phyloP scores from a whole-genome alignment of 106 monocot genomes.

The Vanilla planifolia region DNA sequence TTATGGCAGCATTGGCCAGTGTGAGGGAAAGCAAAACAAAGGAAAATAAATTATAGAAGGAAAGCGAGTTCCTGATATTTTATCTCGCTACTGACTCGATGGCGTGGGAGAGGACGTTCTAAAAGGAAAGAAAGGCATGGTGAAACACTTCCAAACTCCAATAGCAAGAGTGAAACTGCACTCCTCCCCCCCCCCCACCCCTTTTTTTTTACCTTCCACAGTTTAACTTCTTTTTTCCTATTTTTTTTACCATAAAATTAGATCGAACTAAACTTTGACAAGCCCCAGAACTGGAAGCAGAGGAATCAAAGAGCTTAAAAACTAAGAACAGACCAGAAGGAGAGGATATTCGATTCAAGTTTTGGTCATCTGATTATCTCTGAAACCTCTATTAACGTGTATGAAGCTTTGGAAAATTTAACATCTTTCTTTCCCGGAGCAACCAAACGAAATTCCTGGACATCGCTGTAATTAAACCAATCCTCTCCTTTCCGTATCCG shows the following conservation, averaged over 20 bases:
- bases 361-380: too few species aligned
- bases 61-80: too few species aligned
- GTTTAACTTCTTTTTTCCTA: neutral
- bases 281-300: neutral
- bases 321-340: too few species aligned
- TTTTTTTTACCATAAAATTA: neutral
- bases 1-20: conserved; percentile 1
- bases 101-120: conserved; percentile 14
- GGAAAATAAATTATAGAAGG: too few species aligned
- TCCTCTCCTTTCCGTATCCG: too few species aligned
- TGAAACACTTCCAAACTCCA: conserved; percentile 8
- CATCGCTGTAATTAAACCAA: conserved; percentile 1
- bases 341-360: neutral
- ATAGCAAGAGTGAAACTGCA: neutral
- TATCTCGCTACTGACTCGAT: neutral
- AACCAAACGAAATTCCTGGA: conserved; percentile 25
- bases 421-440: conserved; percentile 13
- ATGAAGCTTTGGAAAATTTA: neutral
- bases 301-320: conserved; percentile 3
- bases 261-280: neutral
- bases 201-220: neutral
- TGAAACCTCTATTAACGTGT: neutral
- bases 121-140: conserved; percentile 16
- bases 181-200: too few species aligned
- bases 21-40: neutral